Evolutionary conservation across 2,329 filamentous ascomycete species (phyloP).

Genomic region (Pyrenophora graminea): DNA sequence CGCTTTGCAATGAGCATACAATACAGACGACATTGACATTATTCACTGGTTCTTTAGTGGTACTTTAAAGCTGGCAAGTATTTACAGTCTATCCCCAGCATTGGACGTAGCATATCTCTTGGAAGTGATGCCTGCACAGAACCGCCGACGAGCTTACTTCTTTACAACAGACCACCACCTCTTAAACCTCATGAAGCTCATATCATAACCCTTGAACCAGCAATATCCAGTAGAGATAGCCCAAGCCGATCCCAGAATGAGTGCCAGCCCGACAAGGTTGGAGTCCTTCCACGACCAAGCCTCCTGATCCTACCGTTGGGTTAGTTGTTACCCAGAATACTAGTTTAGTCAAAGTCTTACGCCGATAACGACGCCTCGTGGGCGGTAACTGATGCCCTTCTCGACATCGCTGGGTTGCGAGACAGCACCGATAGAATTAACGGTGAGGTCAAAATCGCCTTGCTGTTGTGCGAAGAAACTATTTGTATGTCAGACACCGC

Average conservation of each 20-base stretch:
- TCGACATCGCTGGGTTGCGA: constrained; percentile 30
- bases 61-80: too few relatives aligned
- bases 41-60: too few relatives aligned
- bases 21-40: too few relatives aligned
- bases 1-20: too few relatives aligned
- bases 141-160: neutral
- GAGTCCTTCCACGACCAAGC: constrained; percentile 35
- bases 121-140: too few relatives aligned
- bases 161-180: constrained; percentile 25
- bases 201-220: constrained; percentile 31
- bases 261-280: constrained; percentile 29
- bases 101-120: too few relatives aligned
- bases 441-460: constrained; percentile 65
- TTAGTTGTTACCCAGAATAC: constrained; percentile 9
- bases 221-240: constrained; percentile 27
- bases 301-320: constrained; percentile 17
- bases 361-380: neutral
- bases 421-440: constrained; percentile 60
- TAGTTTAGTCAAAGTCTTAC: constrained; percentile 11
- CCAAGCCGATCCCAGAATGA: constrained; percentile 30
- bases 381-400: constrained; percentile 18
- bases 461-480: constrained; percentile 78
- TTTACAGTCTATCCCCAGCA: too few relatives aligned
- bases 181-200: constrained; percentile 26
- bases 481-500: constrained; percentile 22